Percentiles rank a stretch among this genome's conserved stretches.
phyloP scores from a whole-genome alignment of 2,329 filamentous ascomycete genomes.

The Penicillium digitatum region DNA sequence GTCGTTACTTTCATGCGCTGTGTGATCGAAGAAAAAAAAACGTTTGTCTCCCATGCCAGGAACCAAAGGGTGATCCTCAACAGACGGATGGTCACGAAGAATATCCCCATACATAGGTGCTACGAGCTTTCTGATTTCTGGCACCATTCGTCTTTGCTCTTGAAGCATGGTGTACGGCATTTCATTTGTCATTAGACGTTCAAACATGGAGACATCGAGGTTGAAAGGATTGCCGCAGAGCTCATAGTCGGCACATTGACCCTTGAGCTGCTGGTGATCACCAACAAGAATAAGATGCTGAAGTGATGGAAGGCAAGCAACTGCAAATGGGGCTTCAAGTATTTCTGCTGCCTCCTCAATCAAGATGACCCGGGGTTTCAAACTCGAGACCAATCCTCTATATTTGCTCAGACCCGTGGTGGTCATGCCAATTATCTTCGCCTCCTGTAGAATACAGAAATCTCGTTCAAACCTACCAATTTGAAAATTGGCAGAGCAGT shows the following conservation, averaged over 20 bases:
- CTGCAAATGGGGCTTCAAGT: slow-evolving; percentile 55
- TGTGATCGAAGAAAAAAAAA: slow-evolving; percentile 61
- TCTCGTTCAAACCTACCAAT: slow-evolving; percentile 59
- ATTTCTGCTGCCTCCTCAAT: slow-evolving; percentile 80
- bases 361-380: slow-evolving; percentile 65
- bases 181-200: slow-evolving; percentile 65
- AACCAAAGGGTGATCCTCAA: slow-evolving; percentile 52
- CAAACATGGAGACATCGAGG: slow-evolving; percentile 73
- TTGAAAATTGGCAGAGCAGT: slow-evolving; percentile 51
- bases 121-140: slow-evolving; percentile 60
- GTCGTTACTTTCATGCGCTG: slow-evolving; percentile 62
- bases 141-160: slow-evolving; percentile 69
- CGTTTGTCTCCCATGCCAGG: slow-evolving; percentile 61
- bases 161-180: slow-evolving; percentile 63
- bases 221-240: slow-evolving; percentile 60
- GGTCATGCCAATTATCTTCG: slow-evolving; percentile 63
- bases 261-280: slow-evolving; percentile 75
- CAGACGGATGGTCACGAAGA: slow-evolving; percentile 56
- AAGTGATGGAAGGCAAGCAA: slow-evolving; percentile 58
- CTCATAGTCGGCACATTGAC: slow-evolving; percentile 58
- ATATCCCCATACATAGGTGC: slow-evolving; percentile 56
- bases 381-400: slow-evolving; percentile 61
- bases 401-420: slow-evolving; percentile 81
- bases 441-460: slow-evolving; percentile 56
- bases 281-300: slow-evolving; percentile 68